Evolutionary conservation across 805 yeast genomes (phyloP).

Genomic region (Teunomyces pallodes): DNA sequence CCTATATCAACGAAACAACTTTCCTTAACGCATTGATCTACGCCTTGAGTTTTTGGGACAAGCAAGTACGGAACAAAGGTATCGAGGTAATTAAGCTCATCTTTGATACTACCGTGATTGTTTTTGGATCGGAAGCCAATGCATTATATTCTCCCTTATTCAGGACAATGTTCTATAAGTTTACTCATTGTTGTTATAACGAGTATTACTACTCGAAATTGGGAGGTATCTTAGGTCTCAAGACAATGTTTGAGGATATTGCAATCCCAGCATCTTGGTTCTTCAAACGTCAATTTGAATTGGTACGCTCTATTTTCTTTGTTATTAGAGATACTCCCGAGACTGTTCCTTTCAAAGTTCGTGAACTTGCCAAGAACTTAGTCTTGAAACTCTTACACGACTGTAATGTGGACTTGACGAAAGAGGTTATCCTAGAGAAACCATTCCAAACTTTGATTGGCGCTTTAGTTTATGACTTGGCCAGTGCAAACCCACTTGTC

Average conservation of each 20-base stretch:
- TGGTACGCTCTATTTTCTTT: slow-evolving; percentile 82
- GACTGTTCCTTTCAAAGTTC: slow-evolving; percentile 80
- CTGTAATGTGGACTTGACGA: slow-evolving; percentile 61
- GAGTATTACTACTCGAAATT: slow-evolving; percentile 81
- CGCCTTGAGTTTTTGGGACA: slow-evolving; percentile 76
- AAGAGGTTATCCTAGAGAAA: slow-evolving; percentile 62
- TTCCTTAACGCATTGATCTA: slow-evolving; percentile 72
- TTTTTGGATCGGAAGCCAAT: slow-evolving; percentile 67
- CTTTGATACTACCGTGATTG: slow-evolving; percentile 54
- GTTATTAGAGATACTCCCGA: slow-evolving; percentile 86
- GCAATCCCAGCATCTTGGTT: slow-evolving; percentile 72
- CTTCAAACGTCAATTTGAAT: slow-evolving; percentile 73
- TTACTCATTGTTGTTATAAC: slow-evolving; percentile 89
- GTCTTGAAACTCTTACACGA: slow-evolving; percentile 60
- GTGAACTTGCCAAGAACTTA: slow-evolving; percentile 66
- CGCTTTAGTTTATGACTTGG: slow-evolving; percentile 88
- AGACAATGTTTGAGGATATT: slow-evolving; percentile 66
- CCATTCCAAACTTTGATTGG: slow-evolving; percentile 80
- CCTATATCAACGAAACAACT: slow-evolving; percentile 64
- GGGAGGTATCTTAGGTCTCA: slow-evolving; percentile 86
- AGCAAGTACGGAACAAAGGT: slow-evolving; percentile 70
- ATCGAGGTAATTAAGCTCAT: slow-evolving; percentile 61
- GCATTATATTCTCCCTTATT: slow-evolving; percentile 73
- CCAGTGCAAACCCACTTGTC: slow-evolving; percentile 81
- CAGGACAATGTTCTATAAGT: slow-evolving; percentile 71